These are phyloP conservation scores for Zygosaccharomyces gambellarensis DNA, from an alignment of 805 yeast genomes.

Conservation along the genomic window DNA sequence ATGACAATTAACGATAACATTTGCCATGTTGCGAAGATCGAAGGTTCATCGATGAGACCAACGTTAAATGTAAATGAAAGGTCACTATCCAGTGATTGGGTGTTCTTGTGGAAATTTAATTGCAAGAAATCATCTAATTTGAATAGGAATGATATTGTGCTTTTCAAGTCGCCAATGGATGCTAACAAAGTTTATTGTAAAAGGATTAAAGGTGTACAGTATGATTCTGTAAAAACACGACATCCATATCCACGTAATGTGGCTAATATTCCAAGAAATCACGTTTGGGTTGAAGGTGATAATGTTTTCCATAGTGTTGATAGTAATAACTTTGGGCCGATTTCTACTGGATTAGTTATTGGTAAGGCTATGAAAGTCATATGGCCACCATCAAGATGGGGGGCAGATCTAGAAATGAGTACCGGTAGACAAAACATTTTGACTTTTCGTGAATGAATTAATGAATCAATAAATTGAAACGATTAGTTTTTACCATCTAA, in stretches of 20 bases:
- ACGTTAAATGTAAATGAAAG: conserved; percentile 66
- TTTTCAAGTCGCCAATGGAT: conserved; percentile 75
- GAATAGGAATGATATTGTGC: conserved; percentile 63
- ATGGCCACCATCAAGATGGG: conserved; percentile 64
- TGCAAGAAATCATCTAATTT: conserved; percentile 45
- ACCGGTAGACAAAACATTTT: conserved; percentile 23
- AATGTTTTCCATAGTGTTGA: conserved; percentile 74
- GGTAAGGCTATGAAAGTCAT: conserved; percentile 69
- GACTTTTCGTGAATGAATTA: conserved; percentile 5
- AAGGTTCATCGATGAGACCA: conserved; percentile 87
- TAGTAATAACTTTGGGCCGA: conserved; percentile 83
- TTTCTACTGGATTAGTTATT: conserved; percentile 70
- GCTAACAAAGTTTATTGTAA: conserved; percentile 75
- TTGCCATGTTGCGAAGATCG: conserved; percentile 65
- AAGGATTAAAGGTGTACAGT: conserved; percentile 69
- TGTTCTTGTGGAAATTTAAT: conserved; percentile 63
- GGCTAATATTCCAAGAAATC: conserved; percentile 68
- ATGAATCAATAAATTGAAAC: neutral
- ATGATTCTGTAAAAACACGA: conserved; percentile 61
- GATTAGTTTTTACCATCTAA: neutral
- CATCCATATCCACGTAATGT: conserved; percentile 56
- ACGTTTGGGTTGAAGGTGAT: conserved; percentile 95
- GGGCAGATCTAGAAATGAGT: conserved; percentile 29
- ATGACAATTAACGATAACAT: conserved; percentile 65
- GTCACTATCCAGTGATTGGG: conserved; percentile 50